These are phyloP conservation scores for Areca catechu DNA, from an alignment of 176 grass and related monocot genomes.

Conservation along the genomic window DNA sequence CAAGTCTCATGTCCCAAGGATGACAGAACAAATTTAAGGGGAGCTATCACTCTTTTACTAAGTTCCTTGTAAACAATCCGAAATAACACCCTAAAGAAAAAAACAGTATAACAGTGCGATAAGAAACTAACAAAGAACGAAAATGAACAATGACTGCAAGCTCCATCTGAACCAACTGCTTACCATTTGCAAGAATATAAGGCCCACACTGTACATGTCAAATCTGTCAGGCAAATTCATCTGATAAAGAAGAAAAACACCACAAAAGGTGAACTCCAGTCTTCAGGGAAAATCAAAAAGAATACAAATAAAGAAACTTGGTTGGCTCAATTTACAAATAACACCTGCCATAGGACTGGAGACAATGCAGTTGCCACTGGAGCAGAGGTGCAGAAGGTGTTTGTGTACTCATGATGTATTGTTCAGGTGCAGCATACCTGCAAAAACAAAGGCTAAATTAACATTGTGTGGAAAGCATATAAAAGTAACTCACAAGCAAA, in stretches of 20 bases:
- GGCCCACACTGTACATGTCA: constrained; percentile 95
- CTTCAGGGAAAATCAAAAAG: constrained; percentile 2
- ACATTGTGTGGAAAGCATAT: too few species aligned
- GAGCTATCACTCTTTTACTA: too few species aligned
- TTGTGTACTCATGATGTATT: constrained; percentile 99
- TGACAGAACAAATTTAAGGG: too few species aligned
- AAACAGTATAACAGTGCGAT: too few species aligned
- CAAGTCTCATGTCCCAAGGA: too few species aligned
- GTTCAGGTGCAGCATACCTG: constrained; percentile 96
- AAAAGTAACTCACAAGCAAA: too few species aligned
- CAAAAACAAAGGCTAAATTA: background rate
- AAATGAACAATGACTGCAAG: too few species aligned
- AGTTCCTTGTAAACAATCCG: too few species aligned
- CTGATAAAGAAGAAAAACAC: constrained; percentile 33
- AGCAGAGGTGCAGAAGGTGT: constrained; percentile 92
- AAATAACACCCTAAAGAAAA: too few species aligned
- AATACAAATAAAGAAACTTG: background rate
- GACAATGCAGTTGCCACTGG: constrained; percentile 90
- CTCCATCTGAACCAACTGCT: constrained; percentile 6
- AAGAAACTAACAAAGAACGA: too few species aligned
- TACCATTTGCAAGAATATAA: constrained; percentile 98
- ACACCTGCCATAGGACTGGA: constrained; percentile 93
- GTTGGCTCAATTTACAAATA: background rate
- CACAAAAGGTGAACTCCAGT: constrained; percentile 1
- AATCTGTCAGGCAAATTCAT: constrained; percentile 98